Evolutionary conservation across 176 grass and related monocot genomes (phyloP), one percentile per base, ranked within the genome.

Genomic region (Oryza meyeriana): DNA sequence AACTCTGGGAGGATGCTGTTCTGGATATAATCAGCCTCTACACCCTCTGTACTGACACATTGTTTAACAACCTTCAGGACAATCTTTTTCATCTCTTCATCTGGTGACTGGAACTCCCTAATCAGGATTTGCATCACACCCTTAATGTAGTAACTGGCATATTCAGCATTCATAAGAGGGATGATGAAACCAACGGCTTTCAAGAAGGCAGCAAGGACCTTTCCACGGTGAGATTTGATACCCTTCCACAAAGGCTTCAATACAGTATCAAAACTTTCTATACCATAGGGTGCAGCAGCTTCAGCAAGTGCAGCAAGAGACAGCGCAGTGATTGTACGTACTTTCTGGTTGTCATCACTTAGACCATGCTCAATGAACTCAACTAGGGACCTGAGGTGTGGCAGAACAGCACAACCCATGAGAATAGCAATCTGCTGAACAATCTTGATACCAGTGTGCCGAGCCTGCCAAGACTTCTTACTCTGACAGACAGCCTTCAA

Each of bases 61-160:
- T 98, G 96, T 85, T 95, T 93, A 24, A 98, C 93, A 81, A 98
- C 96, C 85, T 98, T 98, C 13, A 98, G 62, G 63, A 98, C 93
- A 82, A 98, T 95, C 85, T 95, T 98, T 75, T 98, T 98, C 93
- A 95, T 98, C 87, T 98, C 96, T 81, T 98, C 90, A 80, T 98
- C 96, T 82, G 96, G 96, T 41, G 96, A 98, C 80, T 98, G 93
- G 48, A 98, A 98, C 73, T 98, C 96, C 64, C 89, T 89, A 64
- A 98, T 98, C 16, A 98, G 87, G 58, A 98, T 85, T 62, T 80
- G 75, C 93, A 98, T 95, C 52, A 98, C 96, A 83, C 91, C 96
- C 63, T 93, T 95, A n/a, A 93, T 98, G 80, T 98, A 95, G 86
- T 93, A 98, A 86, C 96, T 95, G 61, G 93, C 90, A 87, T 98